Base-by-base conservation (phyloP, 2,329 filamentous ascomycete species). In the Beauveria medogensis region DNA sequence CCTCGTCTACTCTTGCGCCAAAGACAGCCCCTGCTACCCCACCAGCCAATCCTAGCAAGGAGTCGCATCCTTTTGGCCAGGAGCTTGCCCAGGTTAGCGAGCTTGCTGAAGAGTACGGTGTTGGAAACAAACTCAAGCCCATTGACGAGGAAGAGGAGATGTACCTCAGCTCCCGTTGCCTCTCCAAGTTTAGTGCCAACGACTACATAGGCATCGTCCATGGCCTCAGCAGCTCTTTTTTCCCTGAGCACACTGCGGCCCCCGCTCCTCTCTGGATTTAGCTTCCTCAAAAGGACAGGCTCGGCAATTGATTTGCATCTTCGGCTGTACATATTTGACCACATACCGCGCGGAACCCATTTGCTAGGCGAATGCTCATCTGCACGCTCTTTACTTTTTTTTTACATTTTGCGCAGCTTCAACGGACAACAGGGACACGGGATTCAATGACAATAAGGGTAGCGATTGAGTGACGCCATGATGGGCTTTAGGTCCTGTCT, bases 31-130 rank as follows among this genome's bases (percentile, higher is more conserved):
- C 70, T 40, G 52, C 30, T 53, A 54, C 52, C 52, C 34, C 60
- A 47, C 34, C 54, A 44, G 18, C 28, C 61, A 50, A 34, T 47
- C 51, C 63, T 51, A 55, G 63, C 65, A 74, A 75, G 70, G 73
- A 78, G 30, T 67, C 74, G 51, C 85, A 94, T 72, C 93, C 93
- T 0, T 97, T 97, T 69, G 91, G 91, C 58, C 87, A 88, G 55
- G 94, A 99, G 74, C 79, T 97, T 58, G 91, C 91, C 61, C 89
- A 97, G 74, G 90, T 97, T 26, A 91, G 92, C 58, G 94, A 97
- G 74, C 83, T 97, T 18, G 93, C 89, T 0, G 94, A 97, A 75
- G 92, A 97, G 74, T 93, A 91, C 67, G 85, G 86, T 47, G 80
- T 85, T 34, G 81, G 82, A 64, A 80, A 84, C 43, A 75, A 80